Evolutionary conservation across 83 land plant genomes (phyloP).

Genomic region (Diphasiastrum complanatum): DNA sequence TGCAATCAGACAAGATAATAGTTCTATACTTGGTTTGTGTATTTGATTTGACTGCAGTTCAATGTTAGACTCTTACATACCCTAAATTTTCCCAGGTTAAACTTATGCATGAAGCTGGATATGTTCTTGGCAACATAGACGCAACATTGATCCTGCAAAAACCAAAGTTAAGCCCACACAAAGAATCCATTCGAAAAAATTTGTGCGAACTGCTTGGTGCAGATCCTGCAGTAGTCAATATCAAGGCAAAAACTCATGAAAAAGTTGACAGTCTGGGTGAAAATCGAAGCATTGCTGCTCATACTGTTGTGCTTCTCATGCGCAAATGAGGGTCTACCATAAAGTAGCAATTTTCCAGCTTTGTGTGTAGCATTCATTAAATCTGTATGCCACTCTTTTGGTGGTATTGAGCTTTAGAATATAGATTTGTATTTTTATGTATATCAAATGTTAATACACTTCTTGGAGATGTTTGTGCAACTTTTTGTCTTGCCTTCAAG

Average conservation of each 20-base stretch:
- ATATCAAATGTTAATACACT: no score
- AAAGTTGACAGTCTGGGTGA: conserved; percentile 36
- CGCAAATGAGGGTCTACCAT: no score
- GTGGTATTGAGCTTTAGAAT: no score
- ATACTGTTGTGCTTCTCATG: conserved; percentile 34
- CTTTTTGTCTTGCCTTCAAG: no score
- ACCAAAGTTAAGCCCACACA: conserved; percentile 34
- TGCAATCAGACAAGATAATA: background rate
- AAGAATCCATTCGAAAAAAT: conserved; percentile 23
- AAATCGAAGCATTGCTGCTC: conserved; percentile 30
- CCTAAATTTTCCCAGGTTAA: conserved; percentile 8
- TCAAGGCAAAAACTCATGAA: conserved; percentile 36
- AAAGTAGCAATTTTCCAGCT: no score
- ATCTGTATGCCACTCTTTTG: no score
- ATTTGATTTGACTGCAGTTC: background rate
- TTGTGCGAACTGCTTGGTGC: conserved; percentile 25
- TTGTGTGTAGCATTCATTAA: no score
- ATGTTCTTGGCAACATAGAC: conserved; percentile 26
- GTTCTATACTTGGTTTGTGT: conserved; percentile 1
- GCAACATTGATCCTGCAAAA: conserved; percentile 35
- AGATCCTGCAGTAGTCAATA: conserved; percentile 19
- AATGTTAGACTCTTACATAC: background rate
- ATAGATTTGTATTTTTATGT: no score
- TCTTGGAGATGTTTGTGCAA: no score
- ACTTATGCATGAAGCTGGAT: conserved; percentile 32